Evolutionary conservation across 257 asterid species (phyloP).

Genomic region (Cinchona pubescens): DNA sequence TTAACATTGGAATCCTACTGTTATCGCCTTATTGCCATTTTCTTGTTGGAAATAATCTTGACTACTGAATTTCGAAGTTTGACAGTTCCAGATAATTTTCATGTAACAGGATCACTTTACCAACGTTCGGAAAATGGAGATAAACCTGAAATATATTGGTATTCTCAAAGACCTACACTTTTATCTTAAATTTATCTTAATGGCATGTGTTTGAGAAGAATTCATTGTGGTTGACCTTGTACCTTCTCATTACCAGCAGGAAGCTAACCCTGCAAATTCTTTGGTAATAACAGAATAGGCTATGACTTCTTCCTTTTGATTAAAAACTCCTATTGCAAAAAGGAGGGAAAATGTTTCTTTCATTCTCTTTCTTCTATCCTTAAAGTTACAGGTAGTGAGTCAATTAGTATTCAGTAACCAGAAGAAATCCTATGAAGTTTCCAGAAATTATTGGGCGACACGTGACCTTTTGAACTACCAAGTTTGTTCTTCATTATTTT

Average conservation of each 20-base stretch:
- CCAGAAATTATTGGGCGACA: background rate
- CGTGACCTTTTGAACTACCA: background rate
- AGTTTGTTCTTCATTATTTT: background rate
- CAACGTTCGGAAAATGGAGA: conserved; percentile 54
- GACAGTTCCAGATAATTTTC: conserved; percentile 13
- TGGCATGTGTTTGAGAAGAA: conserved; percentile 1
- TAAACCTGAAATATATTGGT: conserved; percentile 93
- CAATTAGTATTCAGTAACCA: background rate
- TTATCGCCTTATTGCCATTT: background rate
- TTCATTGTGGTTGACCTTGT: background rate
- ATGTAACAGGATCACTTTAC: conserved; percentile 83
- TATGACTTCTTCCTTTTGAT: background rate
- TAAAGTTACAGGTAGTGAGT: background rate
- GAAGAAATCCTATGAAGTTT: background rate
- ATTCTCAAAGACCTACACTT: conserved; percentile 9
- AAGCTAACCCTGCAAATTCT: background rate
- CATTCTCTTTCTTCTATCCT: background rate
- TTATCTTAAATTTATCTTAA: background rate
- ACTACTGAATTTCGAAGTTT: background rate
- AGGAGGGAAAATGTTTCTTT: background rate
- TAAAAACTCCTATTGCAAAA: background rate
- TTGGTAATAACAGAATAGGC: background rate
- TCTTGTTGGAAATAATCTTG: conserved; percentile 7
- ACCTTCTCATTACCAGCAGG: background rate
- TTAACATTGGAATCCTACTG: background rate